Conservation (phyloP, 1,284 basidiomycete species). For the Phellinidium pouzarii region DNA sequence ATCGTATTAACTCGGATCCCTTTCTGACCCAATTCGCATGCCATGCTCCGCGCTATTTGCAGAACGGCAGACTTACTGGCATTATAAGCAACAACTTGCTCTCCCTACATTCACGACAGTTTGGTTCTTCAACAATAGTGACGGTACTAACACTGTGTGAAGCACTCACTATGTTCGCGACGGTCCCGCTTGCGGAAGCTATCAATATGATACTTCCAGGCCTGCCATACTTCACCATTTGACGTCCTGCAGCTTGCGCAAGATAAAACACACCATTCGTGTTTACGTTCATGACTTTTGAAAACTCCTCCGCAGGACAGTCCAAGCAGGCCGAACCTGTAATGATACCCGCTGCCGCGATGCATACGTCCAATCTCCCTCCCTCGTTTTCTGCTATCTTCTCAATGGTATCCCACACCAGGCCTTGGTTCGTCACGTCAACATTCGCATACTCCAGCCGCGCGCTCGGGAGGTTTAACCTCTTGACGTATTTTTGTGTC, state of each 20-base stretch:
- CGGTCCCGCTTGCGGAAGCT: constrained; percentile 80
- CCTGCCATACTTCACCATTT: constrained; percentile 65
- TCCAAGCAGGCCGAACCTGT: constrained; percentile 54
- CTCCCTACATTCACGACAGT: no score
- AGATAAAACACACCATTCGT: constrained; percentile 56
- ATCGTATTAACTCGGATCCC: constrained; percentile 73
- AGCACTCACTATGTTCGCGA: no score
- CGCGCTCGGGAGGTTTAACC: constrained; percentile 33
- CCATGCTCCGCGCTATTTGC: constrained; percentile 80
- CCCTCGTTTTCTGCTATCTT: constrained; percentile 57
- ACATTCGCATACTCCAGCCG: constrained; percentile 60
- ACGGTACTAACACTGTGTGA: no score
- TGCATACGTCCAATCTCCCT: constrained; percentile 64
- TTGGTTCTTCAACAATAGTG: no score
- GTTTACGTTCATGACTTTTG: constrained; percentile 69
- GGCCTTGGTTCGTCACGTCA: constrained; percentile 56
- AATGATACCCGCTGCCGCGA: constrained; percentile 74
- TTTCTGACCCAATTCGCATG: constrained; percentile 70
- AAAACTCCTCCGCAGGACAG: constrained; percentile 65
- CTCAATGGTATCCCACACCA: constrained; percentile 22
- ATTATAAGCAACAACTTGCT: constrained; percentile 77
- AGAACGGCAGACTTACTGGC: constrained; percentile 76
- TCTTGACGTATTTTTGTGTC: constrained; percentile 46
- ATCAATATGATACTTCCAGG: constrained; percentile 76
- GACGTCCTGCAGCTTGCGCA: constrained; percentile 44